Conservation (phyloP, 2,329 filamentous ascomycete genomes). For the Chrysoporthe cubensis region DNA sequence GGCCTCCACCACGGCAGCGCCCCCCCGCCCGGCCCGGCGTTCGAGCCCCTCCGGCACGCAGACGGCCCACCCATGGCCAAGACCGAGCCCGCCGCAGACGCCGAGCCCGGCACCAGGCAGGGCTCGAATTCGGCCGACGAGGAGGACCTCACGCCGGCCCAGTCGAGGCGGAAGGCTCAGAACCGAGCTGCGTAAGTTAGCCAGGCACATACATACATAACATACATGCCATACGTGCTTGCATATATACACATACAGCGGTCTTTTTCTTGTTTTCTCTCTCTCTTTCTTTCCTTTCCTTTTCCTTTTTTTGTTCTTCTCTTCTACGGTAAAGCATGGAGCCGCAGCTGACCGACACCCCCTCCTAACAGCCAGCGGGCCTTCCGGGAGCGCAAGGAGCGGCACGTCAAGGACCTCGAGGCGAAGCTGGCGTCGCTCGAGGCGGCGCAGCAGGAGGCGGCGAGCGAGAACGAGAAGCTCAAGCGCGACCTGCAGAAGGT, state of each 20-base stretch:
- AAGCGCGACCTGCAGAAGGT: conserved; percentile 83
- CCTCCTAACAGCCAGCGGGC: conserved; percentile 76
- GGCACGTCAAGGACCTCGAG: conserved; percentile 87
- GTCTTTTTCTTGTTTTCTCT: too few relatives aligned
- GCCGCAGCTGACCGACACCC: conserved; percentile 11
- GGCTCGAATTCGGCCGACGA: conserved; percentile 61
- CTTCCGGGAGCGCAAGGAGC: conserved; percentile 94
- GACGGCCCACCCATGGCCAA: conserved; percentile 44
- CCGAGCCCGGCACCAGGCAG: conserved; percentile 33
- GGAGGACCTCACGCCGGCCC: conserved; percentile 59
- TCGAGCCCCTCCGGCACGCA: conserved; percentile 32
- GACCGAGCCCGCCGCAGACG: conserved; percentile 42
- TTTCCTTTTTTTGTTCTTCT: too few relatives aligned
- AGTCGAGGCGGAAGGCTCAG: conserved; percentile 63
- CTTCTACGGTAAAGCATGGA: too few relatives aligned
- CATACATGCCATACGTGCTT: neutral
- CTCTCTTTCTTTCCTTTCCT: too few relatives aligned
- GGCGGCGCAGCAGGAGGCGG: conserved; percentile 70
- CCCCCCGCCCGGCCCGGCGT: conserved; percentile 22
- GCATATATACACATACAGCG: too few relatives aligned
- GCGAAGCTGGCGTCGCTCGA: conserved; percentile 80
- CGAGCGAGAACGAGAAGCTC: conserved; percentile 83
- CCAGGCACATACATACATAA: neutral
- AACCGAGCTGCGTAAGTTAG: conserved; percentile 63
- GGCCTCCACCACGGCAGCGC: conserved; percentile 30